Base-by-base conservation (phyloP, 2,329 filamentous ascomycete genomes). In the Sporothrix globosa region DNA sequence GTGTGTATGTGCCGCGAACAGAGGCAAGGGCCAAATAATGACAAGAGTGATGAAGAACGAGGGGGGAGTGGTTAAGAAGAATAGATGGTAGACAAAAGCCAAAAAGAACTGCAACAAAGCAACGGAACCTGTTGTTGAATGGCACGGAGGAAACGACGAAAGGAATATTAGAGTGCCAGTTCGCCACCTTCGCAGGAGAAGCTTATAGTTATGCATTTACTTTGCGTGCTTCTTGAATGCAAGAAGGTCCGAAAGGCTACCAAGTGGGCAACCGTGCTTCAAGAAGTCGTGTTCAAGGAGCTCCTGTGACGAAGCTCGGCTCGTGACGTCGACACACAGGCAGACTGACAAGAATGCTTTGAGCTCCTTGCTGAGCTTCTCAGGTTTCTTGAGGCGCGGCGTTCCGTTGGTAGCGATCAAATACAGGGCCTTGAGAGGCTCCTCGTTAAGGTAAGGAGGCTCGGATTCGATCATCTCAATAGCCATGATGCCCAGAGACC, bases 401-500 rank as follows among this genome's bases (percentile, higher is more conserved):
- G 96, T 98, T 75, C 96, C 96, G 82, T 98, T 98, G 70, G 96
- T 99, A 63, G 96, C 96, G 79, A 99, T 99, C 73, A 99, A 87
- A 80, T 97, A 99, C 61, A 99, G 87, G 9, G 96, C 96, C 85
- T 98, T 98, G 70, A 99, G 87, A 0, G 96, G 96, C 81, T 98
- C 95, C 81, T 98, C 96, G 81, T 98, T 98, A 50, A 98, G 88
- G 80, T 99, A 99, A 0, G 96, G 96, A 6, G 96, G 96, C 81
- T 99, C 96, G 21, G 93, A 97, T 80, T 99, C 96, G 77, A 98
- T 98, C 96, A 99, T 97, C 82, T 99, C 96, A 77, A 99, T 98
- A 30, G 96, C 95, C 96, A 98, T 99, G 82, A 99, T 99, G 77
- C 96, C 96, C 73, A 99, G 84, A 41, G 94, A 97, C 96, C 96